Conservation (phyloP, 805 yeast species). For the Aciculoconidium aculeatum region DNA sequence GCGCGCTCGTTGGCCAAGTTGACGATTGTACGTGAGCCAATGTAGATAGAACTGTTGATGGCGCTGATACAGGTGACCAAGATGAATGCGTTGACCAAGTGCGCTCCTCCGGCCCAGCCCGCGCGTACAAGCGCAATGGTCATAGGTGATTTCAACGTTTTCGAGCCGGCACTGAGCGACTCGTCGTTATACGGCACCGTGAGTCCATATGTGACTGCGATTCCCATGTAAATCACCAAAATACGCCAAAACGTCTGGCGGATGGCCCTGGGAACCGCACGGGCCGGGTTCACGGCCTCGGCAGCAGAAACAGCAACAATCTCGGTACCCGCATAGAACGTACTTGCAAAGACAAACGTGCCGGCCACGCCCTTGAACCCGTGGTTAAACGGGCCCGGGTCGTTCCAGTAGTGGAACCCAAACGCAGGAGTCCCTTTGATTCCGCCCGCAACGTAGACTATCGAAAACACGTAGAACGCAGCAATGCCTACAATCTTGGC, state of each 20-base stretch:
- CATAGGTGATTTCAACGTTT: slow-evolving; percentile 41
- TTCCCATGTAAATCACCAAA: slow-evolving; percentile 45
- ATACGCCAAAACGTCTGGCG: slow-evolving; percentile 53
- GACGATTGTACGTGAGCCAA: slow-evolving; percentile 63
- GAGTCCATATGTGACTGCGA: slow-evolving; percentile 52
- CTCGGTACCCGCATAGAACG: slow-evolving; percentile 56
- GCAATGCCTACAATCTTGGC: slow-evolving; percentile 42
- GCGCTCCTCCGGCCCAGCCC: slow-evolving; percentile 40
- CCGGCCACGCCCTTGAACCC: slow-evolving; percentile 54
- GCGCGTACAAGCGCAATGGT: slow-evolving; percentile 33
- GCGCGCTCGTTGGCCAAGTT: slow-evolving; percentile 56
- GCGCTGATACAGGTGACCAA: slow-evolving; percentile 62
- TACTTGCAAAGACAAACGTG: slow-evolving; percentile 54
- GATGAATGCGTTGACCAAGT: slow-evolving; percentile 58
- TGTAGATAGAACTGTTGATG: slow-evolving; percentile 61
- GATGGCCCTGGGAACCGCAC: slow-evolving; percentile 53
- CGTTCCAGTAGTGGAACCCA: slow-evolving; percentile 39
- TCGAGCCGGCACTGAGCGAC: slow-evolving; percentile 29
- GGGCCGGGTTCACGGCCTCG: slow-evolving; percentile 54
- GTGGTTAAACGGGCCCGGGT: slow-evolving; percentile 36
- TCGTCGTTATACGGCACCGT: slow-evolving; percentile 55
- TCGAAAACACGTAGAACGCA: slow-evolving; percentile 48
- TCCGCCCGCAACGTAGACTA: slow-evolving; percentile 42
- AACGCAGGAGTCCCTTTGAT: slow-evolving; percentile 30
- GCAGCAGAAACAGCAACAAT: slow-evolving; percentile 55